A percentile compares a stretch with the other conserved stretches of the same genome.
phyloP scores from a whole-genome alignment of 225 moss, liverwort and hornwort species.

The Lunularia cruciata region DNA sequence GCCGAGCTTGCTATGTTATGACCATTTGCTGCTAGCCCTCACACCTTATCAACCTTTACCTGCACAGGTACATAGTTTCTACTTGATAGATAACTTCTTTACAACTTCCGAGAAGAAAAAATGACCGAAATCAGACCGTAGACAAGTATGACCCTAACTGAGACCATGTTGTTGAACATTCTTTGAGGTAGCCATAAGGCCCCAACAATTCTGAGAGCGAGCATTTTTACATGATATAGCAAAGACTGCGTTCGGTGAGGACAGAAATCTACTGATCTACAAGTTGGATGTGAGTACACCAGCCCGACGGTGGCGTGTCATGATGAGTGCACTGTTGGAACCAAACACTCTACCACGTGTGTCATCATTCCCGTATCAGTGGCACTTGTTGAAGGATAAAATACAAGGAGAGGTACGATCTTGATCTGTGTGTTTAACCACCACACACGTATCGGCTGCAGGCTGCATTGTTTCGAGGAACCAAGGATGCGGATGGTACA shows the following conservation, averaged over 20 bases:
- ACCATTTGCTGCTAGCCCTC: conserved; percentile 27
- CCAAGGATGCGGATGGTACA: conserved; percentile 10
- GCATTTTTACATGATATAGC: conserved; percentile 40
- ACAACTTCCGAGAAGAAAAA: conserved; percentile 36
- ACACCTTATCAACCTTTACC: conserved; percentile 32
- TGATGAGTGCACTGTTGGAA: conserved; percentile 30
- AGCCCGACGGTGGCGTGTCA: conserved; percentile 27
- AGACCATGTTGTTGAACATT: conserved; percentile 29
- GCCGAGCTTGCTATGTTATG: background rate
- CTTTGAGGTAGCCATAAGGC: conserved; percentile 28
- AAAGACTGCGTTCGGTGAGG: conserved; percentile 24
- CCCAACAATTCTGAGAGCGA: conserved; percentile 36
- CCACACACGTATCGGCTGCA: conserved; percentile 13
- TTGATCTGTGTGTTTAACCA: conserved; percentile 20
- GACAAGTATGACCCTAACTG: conserved; percentile 26
- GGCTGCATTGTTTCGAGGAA: conserved; percentile 11
- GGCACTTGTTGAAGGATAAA: conserved; percentile 39
- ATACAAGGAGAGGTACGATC: conserved; percentile 34
- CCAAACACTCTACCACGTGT: conserved; percentile 37
- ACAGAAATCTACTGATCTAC: conserved; percentile 26
- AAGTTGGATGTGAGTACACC: conserved; percentile 40
- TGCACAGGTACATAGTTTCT: conserved; percentile 11
- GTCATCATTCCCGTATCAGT: conserved; percentile 32
- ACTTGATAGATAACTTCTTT: conserved; percentile 29
- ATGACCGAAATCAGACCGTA: conserved; percentile 29